Base-by-base conservation (phyloP, 108 stramenopile genomes). In the Fistulifera solaris region DNA sequence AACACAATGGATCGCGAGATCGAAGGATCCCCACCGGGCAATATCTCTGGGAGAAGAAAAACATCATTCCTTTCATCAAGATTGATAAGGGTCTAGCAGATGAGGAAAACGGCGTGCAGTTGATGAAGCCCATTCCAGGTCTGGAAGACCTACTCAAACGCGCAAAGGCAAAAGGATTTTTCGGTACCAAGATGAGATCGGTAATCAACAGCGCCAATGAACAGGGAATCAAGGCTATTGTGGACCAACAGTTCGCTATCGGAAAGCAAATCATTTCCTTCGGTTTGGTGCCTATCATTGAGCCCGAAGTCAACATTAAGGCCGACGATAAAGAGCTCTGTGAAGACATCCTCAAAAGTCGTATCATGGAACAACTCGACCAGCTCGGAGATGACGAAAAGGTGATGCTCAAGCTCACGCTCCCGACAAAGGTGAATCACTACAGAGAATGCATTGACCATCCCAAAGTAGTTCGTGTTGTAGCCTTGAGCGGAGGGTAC, bases 181-280 rank as follows among this genome's bases (percentile, higher is more conserved):
- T 82, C 52, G 89, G 85, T 4, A 90, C 89, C 49, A 90, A 90
- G 60, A 86, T 86, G 83, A 56, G 89, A 31, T 70, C 67, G 17
- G 70, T 84, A 27, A 86, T 90, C 47, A 68, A 76, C 16, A 40
- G 38, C 22, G 77, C 77, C 17, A 81, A 90, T 54, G 63, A 53
- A n/a, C 61, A 61, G 1, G 89, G 89, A 1, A 83, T 90, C 57
- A 68, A 81, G 45, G 58, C 73, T 13, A 62, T 83, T 64, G 89
- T 90, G 8, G 78, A 76, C 35, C 89, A 90, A 45, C 89, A 90
- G 48, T 90, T 90, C 52, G 72, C 70, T 6, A 53, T 84, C 18
- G 89, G 66, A 0, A 84, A 85, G 58, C 68, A 73, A 41, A 83
- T 90, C 56, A 59, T 76, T 38, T 51, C 53, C 24, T 54, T 45